phyloP scores from a whole-genome alignment of 495 filamentous ascomycete species.

The Daldinia decipiens region DNA sequence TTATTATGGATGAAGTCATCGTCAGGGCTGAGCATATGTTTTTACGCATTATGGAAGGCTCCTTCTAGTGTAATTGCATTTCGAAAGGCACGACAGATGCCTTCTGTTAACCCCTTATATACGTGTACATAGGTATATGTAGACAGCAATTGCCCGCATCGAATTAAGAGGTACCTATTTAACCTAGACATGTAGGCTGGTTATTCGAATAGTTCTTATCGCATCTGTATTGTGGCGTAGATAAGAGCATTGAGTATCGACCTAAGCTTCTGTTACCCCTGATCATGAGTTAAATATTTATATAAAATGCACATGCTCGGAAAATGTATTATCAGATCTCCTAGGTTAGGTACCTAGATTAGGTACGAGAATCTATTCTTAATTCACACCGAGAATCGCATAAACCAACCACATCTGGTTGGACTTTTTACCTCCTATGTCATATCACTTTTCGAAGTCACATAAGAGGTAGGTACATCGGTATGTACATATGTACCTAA shows the following conservation, averaged over 20 bases:
- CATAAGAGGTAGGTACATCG: too few relatives aligned
- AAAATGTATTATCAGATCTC: not conserved
- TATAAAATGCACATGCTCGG: not conserved
- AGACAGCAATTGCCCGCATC: too few relatives aligned
- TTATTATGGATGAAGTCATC: conserved; percentile 35
- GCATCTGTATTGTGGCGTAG: not conserved
- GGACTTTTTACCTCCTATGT: conserved; percentile 8
- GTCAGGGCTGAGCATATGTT: conserved; percentile 12
- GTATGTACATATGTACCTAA: too few relatives aligned
- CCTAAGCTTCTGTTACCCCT: conserved; percentile 5
- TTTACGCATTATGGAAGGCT: conserved; percentile 11
- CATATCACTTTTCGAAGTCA: conserved; percentile 4
- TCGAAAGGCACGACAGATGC: too few relatives aligned
- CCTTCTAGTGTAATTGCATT: conserved; percentile 1
- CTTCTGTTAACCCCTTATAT: too few relatives aligned
- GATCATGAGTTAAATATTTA: not conserved
- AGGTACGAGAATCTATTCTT: too few relatives aligned
- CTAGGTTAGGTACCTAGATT: too few relatives aligned
- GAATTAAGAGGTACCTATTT: too few relatives aligned
- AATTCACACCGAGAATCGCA: not conserved
- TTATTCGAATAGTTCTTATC: not conserved
- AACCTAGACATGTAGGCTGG: too few relatives aligned
- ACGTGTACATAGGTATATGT: too few relatives aligned
- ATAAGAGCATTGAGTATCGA: not conserved
- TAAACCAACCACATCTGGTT: not conserved